Evolutionary conservation across 139 green algal species (phyloP), one percentile per base, ranked within the genome.

Genomic region (Parachlorella kessleri): DNA sequence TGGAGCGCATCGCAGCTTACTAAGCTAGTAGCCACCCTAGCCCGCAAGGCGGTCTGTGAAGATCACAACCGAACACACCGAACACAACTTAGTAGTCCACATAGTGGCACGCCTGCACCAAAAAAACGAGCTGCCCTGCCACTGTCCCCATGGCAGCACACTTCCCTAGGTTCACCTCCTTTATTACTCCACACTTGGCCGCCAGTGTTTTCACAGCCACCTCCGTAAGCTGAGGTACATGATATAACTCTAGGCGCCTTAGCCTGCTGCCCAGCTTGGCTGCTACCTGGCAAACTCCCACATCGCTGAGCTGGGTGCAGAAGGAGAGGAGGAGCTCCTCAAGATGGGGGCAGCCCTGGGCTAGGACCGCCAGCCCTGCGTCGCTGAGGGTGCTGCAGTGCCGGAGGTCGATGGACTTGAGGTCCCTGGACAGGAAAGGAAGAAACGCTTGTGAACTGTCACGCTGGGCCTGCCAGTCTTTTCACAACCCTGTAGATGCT

Each of bases 341-440:
- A 38, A 80, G 75, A 40, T 73, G 66, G 64, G 41, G 75, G n/a
- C 73, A 35, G 32, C 75, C 38, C n/a, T n/a, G n/a, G 23, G 23
- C 32, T 4, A 67, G 26, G 1, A 54, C 9, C 18, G 64, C 40
- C 41, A 80, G 75, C 33, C 75, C 75, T 3, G 55, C 23, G 39
- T 80, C 75, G 70, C 65, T 75, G 24, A 81, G 66, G 2, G 75
- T 81, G 75, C 42, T 70, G 75, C 75, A 81, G 75, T 81, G 75
- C 30, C 75, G 75, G 23, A 81, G 75, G 75, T 81, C 75, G 0
- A 81, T 35, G 5, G 42, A 32, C 1, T 35, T 69, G 1, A 81
- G 75, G 66, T 74, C 40, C 42, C 75, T 75, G 63, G 14, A 68
- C 28, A 33, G 10, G 63, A 21, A n/a, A n/a, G n/a, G n/a, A n/a